A percentile compares a stretch with the other conserved stretches of the same genome.
Conservation (phyloP, 371 early-diverging fungal genomes). For the Basidiobolus meristosporus region DNA sequence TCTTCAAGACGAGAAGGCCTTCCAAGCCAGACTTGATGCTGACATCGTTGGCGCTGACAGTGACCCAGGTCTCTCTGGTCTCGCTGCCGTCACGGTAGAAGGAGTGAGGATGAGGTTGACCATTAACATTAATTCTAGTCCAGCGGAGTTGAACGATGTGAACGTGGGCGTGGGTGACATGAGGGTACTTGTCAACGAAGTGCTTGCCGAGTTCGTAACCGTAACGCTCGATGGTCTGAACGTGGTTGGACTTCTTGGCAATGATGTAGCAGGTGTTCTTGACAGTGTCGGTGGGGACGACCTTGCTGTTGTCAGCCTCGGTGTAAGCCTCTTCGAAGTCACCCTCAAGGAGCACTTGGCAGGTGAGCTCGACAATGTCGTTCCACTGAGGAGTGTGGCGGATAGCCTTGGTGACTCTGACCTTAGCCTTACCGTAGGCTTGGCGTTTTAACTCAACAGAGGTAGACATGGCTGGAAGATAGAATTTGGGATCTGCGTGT, state of each 20-base stretch:
- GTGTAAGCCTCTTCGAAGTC: constrained; percentile 63
- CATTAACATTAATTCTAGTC: too few species aligned
- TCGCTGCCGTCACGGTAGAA: too few species aligned
- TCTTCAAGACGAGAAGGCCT: constrained; percentile 47
- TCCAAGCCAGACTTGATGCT: constrained; percentile 36
- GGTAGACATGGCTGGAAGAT: too few species aligned
- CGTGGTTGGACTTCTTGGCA: constrained; percentile 48
- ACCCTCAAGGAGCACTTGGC: too few species aligned
- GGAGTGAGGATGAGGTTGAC: constrained; percentile 58
- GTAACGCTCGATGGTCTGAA: constrained; percentile 55
- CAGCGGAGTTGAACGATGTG: constrained; percentile 55
- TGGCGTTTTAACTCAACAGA: too few species aligned
- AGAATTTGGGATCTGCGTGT: too few species aligned
- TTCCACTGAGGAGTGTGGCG: too few species aligned
- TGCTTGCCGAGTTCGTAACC: constrained; percentile 46
- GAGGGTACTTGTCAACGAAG: constrained; percentile 48
- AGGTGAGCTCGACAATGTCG: too few species aligned
- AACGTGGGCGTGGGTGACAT: constrained; percentile 46
- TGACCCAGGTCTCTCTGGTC: too few species aligned
- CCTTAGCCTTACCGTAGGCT: too few species aligned
- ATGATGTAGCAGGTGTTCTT: constrained; percentile 67
- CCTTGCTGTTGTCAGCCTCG: constrained; percentile 53
- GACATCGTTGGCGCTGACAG: too few species aligned
- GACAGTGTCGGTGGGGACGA: constrained; percentile 53
- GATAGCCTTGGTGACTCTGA: too few species aligned